Evolutionary conservation across 106 monocot genomes (phyloP).

Genomic region (Dioscorea dumetorum): DNA sequence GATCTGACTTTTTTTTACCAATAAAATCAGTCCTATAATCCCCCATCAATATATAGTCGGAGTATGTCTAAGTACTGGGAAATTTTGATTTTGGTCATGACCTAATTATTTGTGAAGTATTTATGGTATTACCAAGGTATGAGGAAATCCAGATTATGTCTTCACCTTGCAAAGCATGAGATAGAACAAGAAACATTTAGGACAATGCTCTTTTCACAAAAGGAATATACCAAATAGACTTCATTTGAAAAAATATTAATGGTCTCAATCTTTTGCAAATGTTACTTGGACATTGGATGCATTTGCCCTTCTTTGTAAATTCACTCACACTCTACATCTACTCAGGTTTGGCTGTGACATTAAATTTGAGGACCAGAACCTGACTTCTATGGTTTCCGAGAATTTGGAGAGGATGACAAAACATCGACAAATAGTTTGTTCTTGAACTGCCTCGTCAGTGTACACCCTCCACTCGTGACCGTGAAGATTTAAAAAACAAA

Average conservation of each 20-base stretch:
- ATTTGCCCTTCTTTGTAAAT: not conserved
- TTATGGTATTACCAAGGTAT: too few relatives aligned
- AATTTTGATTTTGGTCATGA: not conserved
- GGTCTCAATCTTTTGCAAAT: too few relatives aligned
- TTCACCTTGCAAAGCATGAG: not conserved
- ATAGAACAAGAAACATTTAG: not conserved
- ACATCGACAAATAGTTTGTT: constrained; percentile 32
- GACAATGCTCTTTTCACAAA: not conserved
- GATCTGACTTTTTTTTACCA: not conserved
- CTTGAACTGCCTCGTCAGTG: constrained; percentile 5
- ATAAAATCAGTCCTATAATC: not conserved
- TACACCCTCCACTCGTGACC: too few relatives aligned
- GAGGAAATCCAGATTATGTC: not conserved
- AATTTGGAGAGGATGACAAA: constrained; percentile 66
- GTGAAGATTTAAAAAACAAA: too few relatives aligned
- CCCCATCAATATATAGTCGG: too few relatives aligned
- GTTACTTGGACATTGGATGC: too few relatives aligned
- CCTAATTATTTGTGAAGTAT: not conserved
- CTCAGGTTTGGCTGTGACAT: constrained; percentile 47
- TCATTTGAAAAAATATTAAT: not conserved
- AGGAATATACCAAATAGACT: not conserved
- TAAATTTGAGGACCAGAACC: constrained; percentile 59
- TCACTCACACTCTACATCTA: not conserved
- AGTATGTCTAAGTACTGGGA: not conserved
- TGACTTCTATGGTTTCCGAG: constrained; percentile 67